Conservation (phyloP, 1,139 yeast genomes). For the Suhomyces wounanorum region DNA sequence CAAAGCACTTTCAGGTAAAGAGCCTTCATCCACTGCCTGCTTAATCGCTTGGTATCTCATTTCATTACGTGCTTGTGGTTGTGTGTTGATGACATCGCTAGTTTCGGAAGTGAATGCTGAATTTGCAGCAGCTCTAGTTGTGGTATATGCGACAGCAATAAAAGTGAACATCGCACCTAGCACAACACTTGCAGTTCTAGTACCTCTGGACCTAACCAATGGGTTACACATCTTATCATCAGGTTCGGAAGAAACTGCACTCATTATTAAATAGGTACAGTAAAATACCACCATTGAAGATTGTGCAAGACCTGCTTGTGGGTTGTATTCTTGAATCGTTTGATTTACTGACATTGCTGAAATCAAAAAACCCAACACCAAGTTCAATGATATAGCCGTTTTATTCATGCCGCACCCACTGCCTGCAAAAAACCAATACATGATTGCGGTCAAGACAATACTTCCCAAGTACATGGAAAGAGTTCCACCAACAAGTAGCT, state of each 20-base stretch:
- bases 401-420: conserved; percentile 90
- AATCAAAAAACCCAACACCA: conserved; percentile 62
- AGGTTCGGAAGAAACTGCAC: conserved; percentile 96
- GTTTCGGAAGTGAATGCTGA: conserved; percentile 52
- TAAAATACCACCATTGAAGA: conserved; percentile 94
- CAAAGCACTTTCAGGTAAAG: conserved; percentile 90
- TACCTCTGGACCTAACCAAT: conserved; percentile 81
- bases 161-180: conserved; percentile 93
- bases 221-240: conserved; percentile 94
- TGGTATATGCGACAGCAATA: conserved; percentile 93
- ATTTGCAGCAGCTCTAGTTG: conserved; percentile 91
- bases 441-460: conserved; percentile 67
- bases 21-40: conserved; percentile 94
- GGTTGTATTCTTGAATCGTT: conserved; percentile 85
- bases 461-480: conserved; percentile 78
- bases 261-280: conserved; percentile 87
- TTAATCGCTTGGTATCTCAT: conserved; percentile 86
- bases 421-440: conserved; percentile 83
- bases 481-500: conserved; percentile 82
- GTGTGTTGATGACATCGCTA: conserved; percentile 42
- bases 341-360: conserved; percentile 79
- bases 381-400: conserved; percentile 78
- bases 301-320: conserved; percentile 96
- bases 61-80: conserved; percentile 64
- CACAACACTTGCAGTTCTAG: conserved; percentile 85